Evolutionary conservation across 2,329 filamentous ascomycete species (phyloP), one percentile per base, ranked within the genome.

Genomic region (Pseudogymnoascus destructans): DNA sequence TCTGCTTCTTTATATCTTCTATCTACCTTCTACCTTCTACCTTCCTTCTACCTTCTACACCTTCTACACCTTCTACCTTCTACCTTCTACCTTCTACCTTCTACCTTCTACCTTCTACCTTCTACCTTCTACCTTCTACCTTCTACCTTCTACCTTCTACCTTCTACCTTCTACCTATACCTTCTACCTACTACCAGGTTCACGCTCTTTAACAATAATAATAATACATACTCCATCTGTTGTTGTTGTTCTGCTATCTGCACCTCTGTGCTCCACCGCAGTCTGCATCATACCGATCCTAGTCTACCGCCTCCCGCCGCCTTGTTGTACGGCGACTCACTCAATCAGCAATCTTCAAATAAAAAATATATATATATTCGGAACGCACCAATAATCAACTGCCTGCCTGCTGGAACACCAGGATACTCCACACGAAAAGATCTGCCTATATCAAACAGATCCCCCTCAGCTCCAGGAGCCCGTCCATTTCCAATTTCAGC

Each of bases 391-490:
- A 21, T 38, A 35, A 33, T 21, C 25, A 38, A 15, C 54, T 38
- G 30, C 54, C 54, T 56, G 30, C 30, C 30, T 38, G 54, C 54
- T 33, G 54, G 33, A 56, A 56, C 54, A 33, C 54, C 54, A 33
- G 33, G 54, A 33, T 49, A 49, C 42, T 15, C 42, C 23, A 27
- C 42, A 8, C 42, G 21, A 35, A 35, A 25, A 49, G 42, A 49
- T 27, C 42, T 49, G 21, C 42, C 42, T 49, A 49, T 49, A 49
- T 49, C 42, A 49, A 19, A 36, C 17, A 49, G 54, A n/a, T 33
- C 54, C 54, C 54, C 46, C 15, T 38, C 54, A 56, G 30, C 54
- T 56, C 27, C 3, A 33, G 23, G 5, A 56, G 54, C 13, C 27
- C 27, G 54, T 5, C 54, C 17, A 15, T 38, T 56, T 38, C 54